phyloP scores from a whole-genome alignment of 257 asterid species.

The Solanum chilense region DNA sequence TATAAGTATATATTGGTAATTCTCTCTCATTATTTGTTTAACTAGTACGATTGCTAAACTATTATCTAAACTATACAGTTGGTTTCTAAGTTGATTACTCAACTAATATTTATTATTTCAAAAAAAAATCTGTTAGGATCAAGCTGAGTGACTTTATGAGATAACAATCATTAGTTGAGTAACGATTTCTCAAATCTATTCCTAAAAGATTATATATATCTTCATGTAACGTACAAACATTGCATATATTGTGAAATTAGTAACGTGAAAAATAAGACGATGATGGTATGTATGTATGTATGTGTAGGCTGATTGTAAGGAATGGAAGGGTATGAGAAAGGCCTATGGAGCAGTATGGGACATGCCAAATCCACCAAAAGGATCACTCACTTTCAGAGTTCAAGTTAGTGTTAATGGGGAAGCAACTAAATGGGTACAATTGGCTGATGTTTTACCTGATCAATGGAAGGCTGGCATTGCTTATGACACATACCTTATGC shows the following conservation, averaged over 20 bases:
- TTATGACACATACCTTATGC: slow-evolving; percentile 51
- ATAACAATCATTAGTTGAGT: background rate
- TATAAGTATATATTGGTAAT: background rate
- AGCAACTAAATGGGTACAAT: slow-evolving; percentile 29
- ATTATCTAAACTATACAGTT: background rate
- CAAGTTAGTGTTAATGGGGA: slow-evolving; percentile 21
- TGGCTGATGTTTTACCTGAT: slow-evolving; percentile 24
- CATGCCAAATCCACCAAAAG: slow-evolving; percentile 40
- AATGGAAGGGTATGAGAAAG: slow-evolving; percentile 66
- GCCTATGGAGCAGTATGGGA: slow-evolving; percentile 62
- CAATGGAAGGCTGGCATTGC: slow-evolving; percentile 62
- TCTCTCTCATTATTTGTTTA: background rate
- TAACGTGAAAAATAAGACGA: background rate
- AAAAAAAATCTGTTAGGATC: background rate
- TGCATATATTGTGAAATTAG: background rate
- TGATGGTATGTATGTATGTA: background rate
- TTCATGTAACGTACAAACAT: fast-evolving
- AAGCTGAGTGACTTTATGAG: background rate
- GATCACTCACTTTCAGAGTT: slow-evolving; percentile 28
- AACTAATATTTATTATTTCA: background rate
- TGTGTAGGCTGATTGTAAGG: slow-evolving; percentile 49
- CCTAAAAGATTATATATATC: too few relatives aligned
- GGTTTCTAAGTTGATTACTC: background rate
- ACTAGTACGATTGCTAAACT: background rate
- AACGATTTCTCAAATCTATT: too few relatives aligned